Evolutionary conservation across 2,329 filamentous ascomycete species (phyloP).

Genomic region (Cercospora citrullina): DNA sequence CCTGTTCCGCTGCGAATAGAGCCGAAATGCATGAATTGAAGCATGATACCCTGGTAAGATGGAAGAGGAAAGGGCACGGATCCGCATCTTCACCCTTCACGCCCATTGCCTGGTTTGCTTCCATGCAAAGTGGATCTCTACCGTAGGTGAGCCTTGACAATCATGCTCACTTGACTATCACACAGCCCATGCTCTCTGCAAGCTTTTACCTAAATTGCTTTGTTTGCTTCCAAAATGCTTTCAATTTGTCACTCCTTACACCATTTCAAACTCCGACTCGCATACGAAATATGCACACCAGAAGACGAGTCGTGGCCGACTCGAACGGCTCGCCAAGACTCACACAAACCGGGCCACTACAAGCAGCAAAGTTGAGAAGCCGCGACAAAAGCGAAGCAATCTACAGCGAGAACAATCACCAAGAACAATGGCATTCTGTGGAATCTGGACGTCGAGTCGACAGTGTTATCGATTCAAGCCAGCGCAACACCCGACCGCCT

Average conservation of each 20-base stretch:
- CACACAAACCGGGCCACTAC: neutral
- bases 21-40: neutral
- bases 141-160: neutral
- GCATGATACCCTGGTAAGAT: neutral
- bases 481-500: neutral
- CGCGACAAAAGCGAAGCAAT: neutral
- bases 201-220: neutral
- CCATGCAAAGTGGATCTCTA: neutral
- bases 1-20: neutral
- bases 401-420: neutral
- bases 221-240: neutral
- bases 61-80: neutral
- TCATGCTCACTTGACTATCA: neutral
- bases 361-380: neutral
- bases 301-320: neutral
- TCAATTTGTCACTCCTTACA: neutral
- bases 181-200: neutral
- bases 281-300: neutral
- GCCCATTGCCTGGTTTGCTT: neutral
- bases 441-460: neutral
- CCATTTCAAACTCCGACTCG: neutral
- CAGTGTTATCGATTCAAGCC: neutral
- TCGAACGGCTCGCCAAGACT: neutral
- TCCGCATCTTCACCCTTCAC: neutral
- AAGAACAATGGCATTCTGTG: neutral